Base-by-base conservation (phyloP, 306 rosid genomes). In the Aeschynomene evenia region DNA sequence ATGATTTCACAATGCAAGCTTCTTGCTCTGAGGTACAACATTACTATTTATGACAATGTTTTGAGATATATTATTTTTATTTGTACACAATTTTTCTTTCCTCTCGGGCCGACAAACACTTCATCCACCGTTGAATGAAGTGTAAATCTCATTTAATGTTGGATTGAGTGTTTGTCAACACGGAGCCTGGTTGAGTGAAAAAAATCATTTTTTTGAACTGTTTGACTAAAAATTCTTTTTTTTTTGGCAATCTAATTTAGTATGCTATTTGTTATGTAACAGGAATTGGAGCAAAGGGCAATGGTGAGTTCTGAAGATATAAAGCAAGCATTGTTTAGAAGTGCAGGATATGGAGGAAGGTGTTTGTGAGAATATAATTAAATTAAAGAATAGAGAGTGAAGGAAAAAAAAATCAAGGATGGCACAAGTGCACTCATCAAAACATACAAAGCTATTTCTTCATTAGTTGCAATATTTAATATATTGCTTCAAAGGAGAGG, bases 291-390 rank as follows among this genome's bases (percentile, higher is more conserved):
- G 60, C 80, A 70, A 77, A 74, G 81, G 43, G 40, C 80, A 61
- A 64, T 18, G 63, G 3, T 79, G 50, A 72, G 71, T 64, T 70
- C 89, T 14, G 98, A 85, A 70, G 96, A 93, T 13, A 69, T 93
- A 80, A 90, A 93, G 79, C 93, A 93, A 76, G 84, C 87, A 4
- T 71, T 93, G 39, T 90, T 86, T 76, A 86, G 87, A 85, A 88
- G 86, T 61, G 93, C 98, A 57, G 98, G 98, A 7, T 93, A 93
- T 82, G 98, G 96, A 68, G 98, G 98, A 80, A 88, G 89, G 56
- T 90, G 98, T 62, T 70, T 84, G 82, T 92, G 80, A 85, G 79
- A 75, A 65, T 19, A 10, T 3, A 29, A 63, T 33, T n/a, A n/a
- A n/a, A n/a, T n/a, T n/a, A n/a, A n/a, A n/a, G n/a, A n/a, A n/a